These are phyloP conservation scores for Ceraceosorus guamensis DNA, from an alignment of 1,284 basidiomycete species.

Conservation along the genomic window DNA sequence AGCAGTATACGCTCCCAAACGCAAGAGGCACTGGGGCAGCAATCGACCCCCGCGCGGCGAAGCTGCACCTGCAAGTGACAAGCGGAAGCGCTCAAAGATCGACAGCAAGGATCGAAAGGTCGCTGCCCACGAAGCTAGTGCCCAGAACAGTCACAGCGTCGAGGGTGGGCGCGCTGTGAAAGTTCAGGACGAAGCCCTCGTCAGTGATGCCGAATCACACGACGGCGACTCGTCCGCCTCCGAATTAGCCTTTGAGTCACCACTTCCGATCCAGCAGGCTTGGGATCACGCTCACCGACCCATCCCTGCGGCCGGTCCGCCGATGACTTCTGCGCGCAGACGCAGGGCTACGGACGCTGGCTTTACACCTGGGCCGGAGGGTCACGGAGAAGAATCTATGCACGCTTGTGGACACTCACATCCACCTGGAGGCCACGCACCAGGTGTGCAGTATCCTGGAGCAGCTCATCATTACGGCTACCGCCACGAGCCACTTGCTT, in stretches of 20 bases:
- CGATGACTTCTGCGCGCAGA: background rate
- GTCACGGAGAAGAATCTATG: background rate
- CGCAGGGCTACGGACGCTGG: background rate
- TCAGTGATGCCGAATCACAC: background rate
- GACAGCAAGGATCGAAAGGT: background rate
- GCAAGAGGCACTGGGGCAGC: constrained; percentile 27
- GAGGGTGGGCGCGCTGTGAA: background rate
- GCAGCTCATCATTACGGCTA: background rate
- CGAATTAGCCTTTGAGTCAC: background rate
- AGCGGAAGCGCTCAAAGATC: background rate
- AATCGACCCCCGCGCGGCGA: constrained; percentile 11
- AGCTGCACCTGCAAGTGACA: background rate
- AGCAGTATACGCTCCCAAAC: constrained; percentile 1
- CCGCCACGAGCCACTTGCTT: background rate
- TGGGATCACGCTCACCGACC: background rate
- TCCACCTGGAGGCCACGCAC: background rate
- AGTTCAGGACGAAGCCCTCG: background rate
- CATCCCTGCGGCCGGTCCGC: no score
- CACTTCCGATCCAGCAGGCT: background rate
- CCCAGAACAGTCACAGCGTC: background rate
- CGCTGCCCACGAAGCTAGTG: background rate
- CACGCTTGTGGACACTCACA: background rate
- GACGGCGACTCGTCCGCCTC: background rate
- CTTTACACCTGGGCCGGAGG: background rate
- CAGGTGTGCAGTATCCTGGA: background rate